Evolutionary conservation across 352 stramenopile genomes (phyloP).

Genomic region (Phytophthora europaea): DNA sequence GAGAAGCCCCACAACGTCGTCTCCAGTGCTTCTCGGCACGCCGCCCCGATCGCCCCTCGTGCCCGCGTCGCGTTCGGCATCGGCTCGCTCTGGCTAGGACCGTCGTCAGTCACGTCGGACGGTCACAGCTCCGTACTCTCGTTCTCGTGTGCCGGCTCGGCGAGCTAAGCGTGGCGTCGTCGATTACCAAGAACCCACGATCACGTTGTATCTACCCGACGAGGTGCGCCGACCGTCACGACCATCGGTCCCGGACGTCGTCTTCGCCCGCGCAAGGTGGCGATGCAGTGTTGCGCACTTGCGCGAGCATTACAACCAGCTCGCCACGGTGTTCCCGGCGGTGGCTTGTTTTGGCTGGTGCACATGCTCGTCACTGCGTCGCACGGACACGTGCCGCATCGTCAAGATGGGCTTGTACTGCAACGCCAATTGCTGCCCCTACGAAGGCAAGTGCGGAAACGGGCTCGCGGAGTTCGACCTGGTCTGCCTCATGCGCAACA

Average conservation of each 20-base stretch:
- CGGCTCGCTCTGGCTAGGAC: neutral
- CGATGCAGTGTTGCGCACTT: neutral
- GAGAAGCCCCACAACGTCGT: too few species aligned
- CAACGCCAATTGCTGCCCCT: slow-evolving; percentile 17
- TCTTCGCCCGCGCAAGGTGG: slow-evolving; percentile 6
- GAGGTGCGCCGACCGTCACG: neutral
- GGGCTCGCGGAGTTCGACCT: slow-evolving; percentile 2
- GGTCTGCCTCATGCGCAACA: slow-evolving; percentile 1
- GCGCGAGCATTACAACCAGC: slow-evolving; percentile 10
- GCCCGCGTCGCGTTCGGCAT: neutral
- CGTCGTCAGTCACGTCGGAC: neutral
- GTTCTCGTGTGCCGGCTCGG: neutral
- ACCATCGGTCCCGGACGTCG: neutral
- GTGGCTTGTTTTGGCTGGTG: slow-evolving; percentile 9
- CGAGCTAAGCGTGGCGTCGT: neutral
- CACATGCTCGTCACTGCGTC: neutral
- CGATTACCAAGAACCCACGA: neutral
- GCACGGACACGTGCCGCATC: neutral
- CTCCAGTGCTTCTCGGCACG: too few species aligned
- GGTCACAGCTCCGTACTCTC: neutral
- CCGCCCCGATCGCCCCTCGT: neutral
- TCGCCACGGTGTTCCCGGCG: slow-evolving; percentile 2
- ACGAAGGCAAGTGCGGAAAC: slow-evolving; percentile 14
- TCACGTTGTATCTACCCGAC: neutral
- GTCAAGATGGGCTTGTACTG: slow-evolving; percentile 8